Evolutionary conservation across 768 basidiomycete genomes (phyloP).

Genomic region (Chalciporus sphaerocephalus): DNA sequence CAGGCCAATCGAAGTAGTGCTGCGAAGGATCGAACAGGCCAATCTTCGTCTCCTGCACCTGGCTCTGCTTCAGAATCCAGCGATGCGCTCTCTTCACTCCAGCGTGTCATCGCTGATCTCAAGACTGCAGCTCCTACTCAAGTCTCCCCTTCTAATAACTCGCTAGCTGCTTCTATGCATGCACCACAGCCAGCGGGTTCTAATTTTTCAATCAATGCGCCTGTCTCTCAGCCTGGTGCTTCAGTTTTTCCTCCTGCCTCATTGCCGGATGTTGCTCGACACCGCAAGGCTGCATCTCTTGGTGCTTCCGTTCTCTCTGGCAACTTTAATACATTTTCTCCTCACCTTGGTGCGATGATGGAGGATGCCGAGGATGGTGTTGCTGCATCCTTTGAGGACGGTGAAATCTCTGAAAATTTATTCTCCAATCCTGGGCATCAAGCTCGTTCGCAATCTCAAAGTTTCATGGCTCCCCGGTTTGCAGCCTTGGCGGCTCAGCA

Average conservation of each 20-base stretch:
- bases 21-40: constrained; percentile 42
- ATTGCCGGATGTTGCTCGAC: constrained; percentile 51
- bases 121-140: constrained; percentile 72
- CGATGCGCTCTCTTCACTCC: constrained; percentile 81
- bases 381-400: constrained; percentile 59
- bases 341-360: constrained; percentile 78
- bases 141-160: constrained; percentile 36
- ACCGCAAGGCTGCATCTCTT: constrained; percentile 79
- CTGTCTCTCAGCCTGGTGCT: constrained; percentile 71
- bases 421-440: constrained; percentile 54
- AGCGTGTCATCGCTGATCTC: constrained; percentile 90
- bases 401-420: constrained; percentile 64
- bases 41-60: constrained; percentile 45
- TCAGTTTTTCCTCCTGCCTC: constrained; percentile 46
- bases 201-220: constrained; percentile 60
- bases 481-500: constrained; percentile 74
- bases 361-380: constrained; percentile 71
- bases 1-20: constrained; percentile 52
- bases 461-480: constrained; percentile 86
- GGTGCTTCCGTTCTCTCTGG: constrained; percentile 54
- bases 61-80: constrained; percentile 58
- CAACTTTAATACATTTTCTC: constrained; percentile 68
- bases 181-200: constrained; percentile 44
- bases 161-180: constrained; percentile 42
- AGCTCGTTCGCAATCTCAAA: constrained; percentile 74